Evolutionary conservation across 2,329 filamentous ascomycete genomes (phyloP).

Genomic region (Ophiosphaerella korrae): DNA sequence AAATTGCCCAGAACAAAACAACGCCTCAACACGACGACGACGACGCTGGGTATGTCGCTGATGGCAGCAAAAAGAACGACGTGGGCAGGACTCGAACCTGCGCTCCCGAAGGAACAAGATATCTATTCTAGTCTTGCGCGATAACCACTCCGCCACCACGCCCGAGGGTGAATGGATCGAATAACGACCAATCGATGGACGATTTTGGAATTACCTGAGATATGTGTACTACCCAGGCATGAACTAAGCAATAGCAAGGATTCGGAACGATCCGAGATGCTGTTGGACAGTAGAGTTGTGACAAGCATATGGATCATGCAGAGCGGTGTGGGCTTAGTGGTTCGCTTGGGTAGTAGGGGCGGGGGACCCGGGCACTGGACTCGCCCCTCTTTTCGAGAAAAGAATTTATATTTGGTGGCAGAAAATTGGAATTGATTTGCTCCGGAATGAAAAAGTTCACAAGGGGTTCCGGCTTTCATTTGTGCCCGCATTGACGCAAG

Average conservation of each 20-base stretch:
- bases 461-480: too few species aligned
- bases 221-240: not conserved
- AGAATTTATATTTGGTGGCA: too few species aligned
- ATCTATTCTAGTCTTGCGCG: constrained; percentile 50
- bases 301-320: too few species aligned
- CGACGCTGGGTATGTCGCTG: too few species aligned
- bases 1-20: not conserved
- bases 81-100: constrained; percentile 47
- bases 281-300: constrained; percentile 11
- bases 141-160: constrained; percentile 49
- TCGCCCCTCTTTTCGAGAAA: not conserved
- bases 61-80: constrained; percentile 28
- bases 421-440: too few species aligned
- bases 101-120: constrained; percentile 49
- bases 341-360: not conserved
- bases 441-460: too few species aligned
- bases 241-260: not conserved
- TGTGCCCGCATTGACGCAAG: too few species aligned
- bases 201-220: not conserved
- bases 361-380: not conserved
- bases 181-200: not conserved
- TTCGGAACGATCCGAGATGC: not conserved
- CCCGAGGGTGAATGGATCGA: constrained; percentile 9
- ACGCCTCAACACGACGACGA: not conserved
- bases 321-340: constrained; percentile 1